Evolutionary conservation across 352 stramenopile species (phyloP).

Genomic region (Aphanomyces cochlioides): DNA sequence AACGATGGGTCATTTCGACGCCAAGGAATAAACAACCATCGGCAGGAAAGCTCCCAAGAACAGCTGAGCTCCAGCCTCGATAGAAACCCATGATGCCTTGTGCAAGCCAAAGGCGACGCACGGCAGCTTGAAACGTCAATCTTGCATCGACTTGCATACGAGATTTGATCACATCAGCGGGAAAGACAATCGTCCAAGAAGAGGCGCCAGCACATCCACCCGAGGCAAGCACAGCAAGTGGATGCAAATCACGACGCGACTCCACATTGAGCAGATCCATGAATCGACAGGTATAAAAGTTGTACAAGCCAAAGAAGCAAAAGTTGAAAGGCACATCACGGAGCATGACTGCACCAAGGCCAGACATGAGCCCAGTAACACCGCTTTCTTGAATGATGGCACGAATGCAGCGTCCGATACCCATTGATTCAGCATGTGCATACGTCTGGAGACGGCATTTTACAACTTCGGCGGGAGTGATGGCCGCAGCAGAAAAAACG

Average conservation of each 20-base stretch:
- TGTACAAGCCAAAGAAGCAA: conserved; percentile 86
- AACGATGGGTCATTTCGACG: conserved; percentile 82
- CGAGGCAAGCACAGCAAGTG: conserved; percentile 62
- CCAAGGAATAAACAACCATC: conserved; percentile 87
- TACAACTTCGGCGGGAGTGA: conserved; percentile 82
- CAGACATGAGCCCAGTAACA: conserved; percentile 61
- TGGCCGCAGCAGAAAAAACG: conserved; percentile 83
- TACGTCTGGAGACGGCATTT: conserved; percentile 75
- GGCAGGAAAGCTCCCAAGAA: conserved; percentile 81
- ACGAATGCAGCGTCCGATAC: conserved; percentile 20
- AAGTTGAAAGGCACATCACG: conserved; percentile 89
- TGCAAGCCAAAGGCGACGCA: conserved; percentile 54
- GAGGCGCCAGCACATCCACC: conserved; percentile 73
- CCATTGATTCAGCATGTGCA: conserved; percentile 27
- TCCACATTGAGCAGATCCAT: conserved; percentile 45
- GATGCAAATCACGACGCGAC: conserved; percentile 72
- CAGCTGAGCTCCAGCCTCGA: conserved; percentile 78
- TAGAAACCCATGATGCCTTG: conserved; percentile 80
- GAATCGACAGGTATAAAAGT: conserved; percentile 61
- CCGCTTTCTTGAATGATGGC: conserved; percentile 47
- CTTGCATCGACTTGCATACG: conserved; percentile 58
- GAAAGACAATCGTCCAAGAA: conserved; percentile 84
- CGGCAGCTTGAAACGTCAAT: conserved; percentile 43
- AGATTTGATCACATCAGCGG: conserved; percentile 81
- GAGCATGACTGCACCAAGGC: conserved; percentile 77